Evolutionary conservation across 768 basidiomycete genomes (phyloP), one percentile per base, ranked within the genome.

Genomic region (Naematelia encephala): DNA sequence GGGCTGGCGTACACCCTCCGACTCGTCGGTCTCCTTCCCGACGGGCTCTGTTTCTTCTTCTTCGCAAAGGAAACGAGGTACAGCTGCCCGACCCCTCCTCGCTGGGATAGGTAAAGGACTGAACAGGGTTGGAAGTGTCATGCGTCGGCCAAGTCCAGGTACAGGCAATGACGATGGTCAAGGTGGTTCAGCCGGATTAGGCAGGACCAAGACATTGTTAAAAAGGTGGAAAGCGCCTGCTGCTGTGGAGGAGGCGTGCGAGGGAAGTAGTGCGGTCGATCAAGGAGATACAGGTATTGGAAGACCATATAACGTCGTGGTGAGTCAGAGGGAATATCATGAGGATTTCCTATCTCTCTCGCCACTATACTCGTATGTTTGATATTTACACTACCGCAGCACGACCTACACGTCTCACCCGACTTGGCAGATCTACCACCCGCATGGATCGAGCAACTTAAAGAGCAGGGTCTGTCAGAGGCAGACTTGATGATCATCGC

Each of bases 321-420:
- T 73, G 51, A 57, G 68, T 64, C 22, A 11, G 16, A 11, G 51
- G 39, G 1, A 29, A 43, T 2, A 34, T n/a, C 22, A 51, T 16
- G 4, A 34, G 1, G 26, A 8, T 42, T 34, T 29, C 13, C 21
- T 54, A 12, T n/a, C 10, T 43, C 25, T 13, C 25, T 42, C 13
- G 30, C 16, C 11, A 43, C 12, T n/a, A 11, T 11, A 11, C 8
- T 8, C 46, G 46, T 5, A 21, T 10, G n/a, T 21, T 19, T 47
- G 46, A 21, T 8, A 26, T 21, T 47, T 4, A 25, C 48, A 23
- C 23, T 2, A 39, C 26, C 30, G 16, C 62, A 73, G 71, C 71
- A 73, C 47, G 71, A 70, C 22, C 54, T 73, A 1, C 71, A 73
- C 47, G 63, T 73, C 5, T 62, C 64, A 10, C 64, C 63, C 1